Conservation (phyloP, 2,329 filamentous ascomycete genomes). For the Colletotrichum cuscutae region DNA sequence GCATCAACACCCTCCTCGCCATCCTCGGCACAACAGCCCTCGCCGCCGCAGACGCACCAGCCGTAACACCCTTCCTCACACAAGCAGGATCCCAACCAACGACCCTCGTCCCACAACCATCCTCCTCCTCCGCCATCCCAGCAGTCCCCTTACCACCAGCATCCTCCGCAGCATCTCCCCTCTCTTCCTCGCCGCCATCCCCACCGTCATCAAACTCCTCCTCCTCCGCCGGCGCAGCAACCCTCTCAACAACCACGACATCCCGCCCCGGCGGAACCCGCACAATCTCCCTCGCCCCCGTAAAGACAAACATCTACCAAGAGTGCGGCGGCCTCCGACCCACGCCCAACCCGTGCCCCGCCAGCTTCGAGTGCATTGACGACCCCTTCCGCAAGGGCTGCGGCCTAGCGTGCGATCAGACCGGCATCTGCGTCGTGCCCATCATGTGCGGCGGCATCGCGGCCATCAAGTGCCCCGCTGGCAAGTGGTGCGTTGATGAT, state of each 20-base stretch:
- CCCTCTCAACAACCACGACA: neutral
- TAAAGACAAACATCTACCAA: constrained; percentile 38
- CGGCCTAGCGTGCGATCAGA: constrained; percentile 47
- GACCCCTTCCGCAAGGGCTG: constrained; percentile 46
- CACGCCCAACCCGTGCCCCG: constrained; percentile 40
- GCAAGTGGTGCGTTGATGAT: constrained; percentile 43
- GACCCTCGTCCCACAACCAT: neutral
- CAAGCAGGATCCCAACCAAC: neutral
- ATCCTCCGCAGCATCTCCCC: neutral
- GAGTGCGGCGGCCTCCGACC: constrained; percentile 45
- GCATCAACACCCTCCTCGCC: constrained; percentile 3
- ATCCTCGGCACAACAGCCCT: constrained; percentile 15
- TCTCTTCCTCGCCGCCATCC: neutral
- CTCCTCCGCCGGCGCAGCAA: neutral
- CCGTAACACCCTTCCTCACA: neutral
- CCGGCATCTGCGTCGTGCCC: constrained; percentile 45
- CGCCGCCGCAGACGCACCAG: neutral
- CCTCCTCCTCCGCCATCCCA: neutral
- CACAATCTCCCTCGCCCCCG: neutral
- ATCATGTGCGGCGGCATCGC: constrained; percentile 41
- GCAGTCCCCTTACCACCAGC: neutral
- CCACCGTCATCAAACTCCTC: neutral
- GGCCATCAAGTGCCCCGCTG: constrained; percentile 39
- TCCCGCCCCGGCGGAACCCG: neutral
- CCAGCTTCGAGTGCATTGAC: constrained; percentile 42